Conservation (phyloP, 176 grass and related monocot species). For the Oryza officinalis region DNA sequence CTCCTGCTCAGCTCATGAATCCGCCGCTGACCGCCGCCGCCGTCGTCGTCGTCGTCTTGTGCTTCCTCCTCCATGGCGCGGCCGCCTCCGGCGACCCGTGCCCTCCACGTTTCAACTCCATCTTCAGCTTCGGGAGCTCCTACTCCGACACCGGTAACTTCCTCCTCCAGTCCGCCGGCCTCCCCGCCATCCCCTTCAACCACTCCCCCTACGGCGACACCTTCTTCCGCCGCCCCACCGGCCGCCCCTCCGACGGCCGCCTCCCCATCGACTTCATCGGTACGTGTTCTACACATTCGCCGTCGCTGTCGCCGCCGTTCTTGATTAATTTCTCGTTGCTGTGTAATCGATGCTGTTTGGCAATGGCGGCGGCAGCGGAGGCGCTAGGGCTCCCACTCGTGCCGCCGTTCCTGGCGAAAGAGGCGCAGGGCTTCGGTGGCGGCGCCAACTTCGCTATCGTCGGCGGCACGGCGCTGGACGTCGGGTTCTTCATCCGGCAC, state of each 20-base stretch:
- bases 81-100: neutral
- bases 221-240: slow-evolving; percentile 56
- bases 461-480: slow-evolving; percentile 55
- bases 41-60: slow-evolving; percentile 33
- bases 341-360: neutral
- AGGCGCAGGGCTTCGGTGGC: neutral
- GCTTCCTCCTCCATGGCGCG: neutral
- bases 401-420: slow-evolving; percentile 43
- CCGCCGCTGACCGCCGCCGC: neutral
- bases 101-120: slow-evolving; percentile 38
- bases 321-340: no score
- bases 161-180: slow-evolving; percentile 35
- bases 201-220: slow-evolving; percentile 61
- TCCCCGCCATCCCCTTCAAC: slow-evolving; percentile 47
- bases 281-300: neutral
- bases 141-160: slow-evolving; percentile 75
- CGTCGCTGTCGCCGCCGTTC: no score
- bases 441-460: slow-evolving; percentile 74
- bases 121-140: slow-evolving; percentile 76
- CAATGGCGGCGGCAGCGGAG: slow-evolving; percentile 58
- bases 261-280: slow-evolving; percentile 76
- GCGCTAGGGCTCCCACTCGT: slow-evolving; percentile 48
- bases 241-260: slow-evolving; percentile 65
- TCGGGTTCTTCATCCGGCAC: slow-evolving; percentile 44
- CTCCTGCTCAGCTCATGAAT: slow-evolving; percentile 20